These are phyloP conservation scores for Fraxinus excelsior DNA, from an alignment of 257 asterid species.

Conservation along the genomic window DNA sequence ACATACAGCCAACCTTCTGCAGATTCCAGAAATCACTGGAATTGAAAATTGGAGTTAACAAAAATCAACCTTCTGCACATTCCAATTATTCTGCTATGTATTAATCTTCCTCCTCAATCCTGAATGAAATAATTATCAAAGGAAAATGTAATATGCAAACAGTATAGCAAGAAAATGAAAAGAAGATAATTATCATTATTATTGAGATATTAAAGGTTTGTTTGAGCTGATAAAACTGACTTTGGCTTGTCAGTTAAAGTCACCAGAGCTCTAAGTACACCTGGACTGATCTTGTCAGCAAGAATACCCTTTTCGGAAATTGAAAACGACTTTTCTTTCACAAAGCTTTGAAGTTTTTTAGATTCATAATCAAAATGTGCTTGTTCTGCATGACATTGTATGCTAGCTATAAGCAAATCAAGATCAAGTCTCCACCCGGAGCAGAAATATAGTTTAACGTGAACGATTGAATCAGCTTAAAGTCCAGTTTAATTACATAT, in stretches of 20 bases:
- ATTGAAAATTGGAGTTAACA: background rate
- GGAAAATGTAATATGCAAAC: constrained; percentile 1
- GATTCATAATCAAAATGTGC: constrained; percentile 68
- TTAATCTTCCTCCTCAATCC: constrained; percentile 40
- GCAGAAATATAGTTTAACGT: background rate
- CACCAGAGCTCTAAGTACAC: constrained; percentile 82
- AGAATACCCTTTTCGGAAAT: constrained; percentile 79
- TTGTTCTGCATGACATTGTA: constrained; percentile 62
- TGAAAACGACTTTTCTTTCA: constrained; percentile 74
- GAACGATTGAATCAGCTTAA: background rate
- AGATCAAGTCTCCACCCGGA: constrained; percentile 1
- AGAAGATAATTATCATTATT: background rate
- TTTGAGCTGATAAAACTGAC: constrained; percentile 34
- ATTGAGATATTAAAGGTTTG: constrained; percentile 11
- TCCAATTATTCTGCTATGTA: constrained; percentile 11
- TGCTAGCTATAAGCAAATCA: constrained; percentile 24
- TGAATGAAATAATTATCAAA: constrained; percentile 30
- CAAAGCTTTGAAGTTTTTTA: constrained; percentile 79
- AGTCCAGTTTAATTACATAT: background rate
- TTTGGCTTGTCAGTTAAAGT: constrained; percentile 66
- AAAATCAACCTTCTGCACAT: background rate
- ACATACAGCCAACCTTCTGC: constrained; percentile 20
- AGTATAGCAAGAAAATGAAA: background rate
- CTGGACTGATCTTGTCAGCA: constrained; percentile 77
- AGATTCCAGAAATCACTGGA: background rate